Evolutionary conservation across 345 rosid species (phyloP).

Genomic region (Hirschfeldia incana): DNA sequence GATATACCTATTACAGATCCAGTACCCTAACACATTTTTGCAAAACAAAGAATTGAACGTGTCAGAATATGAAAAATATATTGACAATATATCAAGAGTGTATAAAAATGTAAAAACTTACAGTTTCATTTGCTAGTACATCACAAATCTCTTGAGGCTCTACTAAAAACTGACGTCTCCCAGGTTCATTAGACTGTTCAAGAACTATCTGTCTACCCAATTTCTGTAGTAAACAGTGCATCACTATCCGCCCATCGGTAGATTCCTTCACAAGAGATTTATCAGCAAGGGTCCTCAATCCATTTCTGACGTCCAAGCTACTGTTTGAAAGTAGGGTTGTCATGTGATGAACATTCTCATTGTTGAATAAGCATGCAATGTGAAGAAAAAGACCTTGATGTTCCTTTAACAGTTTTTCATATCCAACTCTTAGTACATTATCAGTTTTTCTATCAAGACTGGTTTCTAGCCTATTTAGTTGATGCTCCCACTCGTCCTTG

Average conservation of each 20-base stretch:
- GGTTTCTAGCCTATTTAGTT: neutral
- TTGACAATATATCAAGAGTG: neutral
- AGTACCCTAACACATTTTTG: neutral
- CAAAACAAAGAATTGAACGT: neutral
- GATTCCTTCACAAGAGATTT: neutral
- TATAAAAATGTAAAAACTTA: neutral
- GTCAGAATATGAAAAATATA: neutral
- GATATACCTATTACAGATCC: neutral
- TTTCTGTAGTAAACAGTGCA: neutral
- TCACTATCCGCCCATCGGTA: neutral
- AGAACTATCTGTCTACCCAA: constrained; percentile 2
- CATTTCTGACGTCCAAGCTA: neutral
- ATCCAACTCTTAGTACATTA: neutral
- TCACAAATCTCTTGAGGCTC: neutral
- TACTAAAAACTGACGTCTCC: neutral
- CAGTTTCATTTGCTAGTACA: neutral
- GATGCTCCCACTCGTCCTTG: neutral
- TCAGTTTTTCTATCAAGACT: neutral
- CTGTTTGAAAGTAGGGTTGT: neutral
- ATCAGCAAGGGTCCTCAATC: neutral
- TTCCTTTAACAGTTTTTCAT: neutral
- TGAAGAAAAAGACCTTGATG: neutral
- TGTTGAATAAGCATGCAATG: constrained; percentile 1
- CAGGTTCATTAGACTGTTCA: neutral
- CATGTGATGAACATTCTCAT: neutral